phyloP scores from a whole-genome alignment of 148 eudicot species.

The Agrostemma githago region DNA sequence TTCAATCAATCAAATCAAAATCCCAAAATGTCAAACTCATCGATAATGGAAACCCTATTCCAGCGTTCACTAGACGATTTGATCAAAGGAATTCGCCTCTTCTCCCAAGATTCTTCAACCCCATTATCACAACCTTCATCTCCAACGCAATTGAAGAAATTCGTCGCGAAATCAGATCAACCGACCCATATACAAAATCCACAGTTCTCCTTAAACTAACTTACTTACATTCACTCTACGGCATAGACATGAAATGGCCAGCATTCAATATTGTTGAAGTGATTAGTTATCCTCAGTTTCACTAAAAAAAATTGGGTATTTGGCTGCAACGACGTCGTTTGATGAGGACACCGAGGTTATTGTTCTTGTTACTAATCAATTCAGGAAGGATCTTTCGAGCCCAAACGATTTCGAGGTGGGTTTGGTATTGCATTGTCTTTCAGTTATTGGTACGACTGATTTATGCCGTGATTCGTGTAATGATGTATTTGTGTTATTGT shows the following conservation, averaged over 20 bases:
- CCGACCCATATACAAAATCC: slow-evolving; percentile 67
- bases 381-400: slow-evolving; percentile 69
- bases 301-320: slow-evolving; percentile 61
- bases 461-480: slow-evolving; percentile 66
- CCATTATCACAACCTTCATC: slow-evolving; percentile 43
- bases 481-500: slow-evolving; percentile 48
- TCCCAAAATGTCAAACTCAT: slow-evolving; percentile 28
- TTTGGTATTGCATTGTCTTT: slow-evolving; percentile 52
- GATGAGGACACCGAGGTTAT: slow-evolving; percentile 49
- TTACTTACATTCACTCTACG: slow-evolving; percentile 54
- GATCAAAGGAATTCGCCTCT: slow-evolving; percentile 67
- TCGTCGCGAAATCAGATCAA: slow-evolving; percentile 68
- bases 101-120: slow-evolving; percentile 28
- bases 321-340: slow-evolving; percentile 62
- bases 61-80: slow-evolving; percentile 66
- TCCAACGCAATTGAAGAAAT: slow-evolving; percentile 58
- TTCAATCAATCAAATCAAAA: neutral
- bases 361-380: slow-evolving; percentile 69
- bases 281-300: slow-evolving; percentile 46
- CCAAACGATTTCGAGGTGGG: slow-evolving; percentile 51
- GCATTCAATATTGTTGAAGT: slow-evolving; percentile 75
- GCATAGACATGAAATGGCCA: slow-evolving; percentile 52
- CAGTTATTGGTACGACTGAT: slow-evolving; percentile 51
- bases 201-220: slow-evolving; percentile 68
- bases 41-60: slow-evolving; percentile 69